Conservation (phyloP, 371 early-diverging fungal genomes). For the Basidiobolus meristosporus region DNA sequence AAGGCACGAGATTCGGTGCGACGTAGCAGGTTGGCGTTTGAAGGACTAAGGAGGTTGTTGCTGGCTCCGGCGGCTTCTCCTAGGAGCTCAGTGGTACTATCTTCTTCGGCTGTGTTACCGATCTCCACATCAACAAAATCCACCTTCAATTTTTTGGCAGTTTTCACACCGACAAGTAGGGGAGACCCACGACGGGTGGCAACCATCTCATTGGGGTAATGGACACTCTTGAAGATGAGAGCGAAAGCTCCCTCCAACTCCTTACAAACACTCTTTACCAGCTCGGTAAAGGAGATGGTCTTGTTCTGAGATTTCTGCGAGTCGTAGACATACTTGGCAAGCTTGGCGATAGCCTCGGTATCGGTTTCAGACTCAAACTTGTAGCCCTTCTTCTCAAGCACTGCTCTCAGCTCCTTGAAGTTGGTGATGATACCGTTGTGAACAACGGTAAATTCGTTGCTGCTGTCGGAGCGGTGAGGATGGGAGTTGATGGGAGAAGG, state of each 20-base stretch:
- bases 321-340: conserved; percentile 93
- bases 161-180: conserved; percentile 95
- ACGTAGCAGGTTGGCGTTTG: background rate
- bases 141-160: conserved; percentile 84
- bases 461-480: conserved; percentile 87
- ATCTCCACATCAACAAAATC: conserved; percentile 72
- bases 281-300: conserved; percentile 54
- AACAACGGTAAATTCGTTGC: conserved; percentile 81
- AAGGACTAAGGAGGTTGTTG: no score
- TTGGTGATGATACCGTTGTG: conserved; percentile 99
- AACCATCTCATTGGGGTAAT: conserved; percentile 88
- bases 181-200: conserved; percentile 97
- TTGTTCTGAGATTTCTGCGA: conserved; percentile 51
- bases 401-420: conserved; percentile 92
- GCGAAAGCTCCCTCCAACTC: conserved; percentile 99
- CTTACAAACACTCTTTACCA: conserved; percentile 86
- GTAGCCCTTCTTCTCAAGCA: conserved; percentile 91
- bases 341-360: conserved; percentile 96
- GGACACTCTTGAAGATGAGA: conserved; percentile 84
- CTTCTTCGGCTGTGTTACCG: conserved; percentile 13
- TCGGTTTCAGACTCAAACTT: conserved; percentile 97
- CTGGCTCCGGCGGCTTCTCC: no score
- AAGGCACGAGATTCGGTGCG: conserved; percentile 89
- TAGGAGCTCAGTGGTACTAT: background rate
- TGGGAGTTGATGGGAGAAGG: conserved; percentile 92